Conservation (phyloP, 805 yeast genomes). For the Candida awuae region DNA sequence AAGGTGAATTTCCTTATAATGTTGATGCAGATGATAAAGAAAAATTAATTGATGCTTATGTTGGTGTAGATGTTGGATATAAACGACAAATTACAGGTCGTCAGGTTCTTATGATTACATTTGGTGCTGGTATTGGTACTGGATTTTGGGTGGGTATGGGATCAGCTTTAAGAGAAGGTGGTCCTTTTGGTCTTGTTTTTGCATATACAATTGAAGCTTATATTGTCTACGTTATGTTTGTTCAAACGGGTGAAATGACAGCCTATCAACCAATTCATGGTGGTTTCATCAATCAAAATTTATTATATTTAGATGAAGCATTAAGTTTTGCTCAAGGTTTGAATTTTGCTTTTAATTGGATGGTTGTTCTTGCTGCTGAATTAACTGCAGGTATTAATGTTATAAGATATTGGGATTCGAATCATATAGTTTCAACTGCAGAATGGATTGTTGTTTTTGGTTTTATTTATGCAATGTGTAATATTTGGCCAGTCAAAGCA, state of each 20-base stretch:
- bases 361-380: conserved; percentile 54
- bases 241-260: conserved; percentile 61
- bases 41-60: conserved; percentile 17
- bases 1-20: too few species aligned
- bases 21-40: conserved; percentile 24
- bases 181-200: conserved; percentile 43
- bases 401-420: conserved; percentile 47
- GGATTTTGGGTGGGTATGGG: conserved; percentile 58
- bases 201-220: conserved; percentile 52
- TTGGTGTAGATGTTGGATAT: conserved; percentile 19
- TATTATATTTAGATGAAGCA: conserved; percentile 47
- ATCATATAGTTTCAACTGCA: conserved; percentile 40
- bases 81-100: conserved; percentile 26
- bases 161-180: conserved; percentile 36
- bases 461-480: conserved; percentile 34
- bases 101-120: conserved; percentile 67
- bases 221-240: conserved; percentile 46
- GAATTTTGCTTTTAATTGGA: conserved; percentile 59
- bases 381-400: conserved; percentile 60
- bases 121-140: conserved; percentile 83
- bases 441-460: conserved; percentile 48
- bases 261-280: conserved; percentile 51
- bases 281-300: conserved; percentile 37
- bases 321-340: conserved; percentile 54
- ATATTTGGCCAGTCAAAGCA: conserved; percentile 28